A percentile compares a stretch with the other conserved stretches of the same genome.
Conservation (phyloP, 1,284 basidiomycete species). For the Cystobasidiaceae sp. region DNA sequence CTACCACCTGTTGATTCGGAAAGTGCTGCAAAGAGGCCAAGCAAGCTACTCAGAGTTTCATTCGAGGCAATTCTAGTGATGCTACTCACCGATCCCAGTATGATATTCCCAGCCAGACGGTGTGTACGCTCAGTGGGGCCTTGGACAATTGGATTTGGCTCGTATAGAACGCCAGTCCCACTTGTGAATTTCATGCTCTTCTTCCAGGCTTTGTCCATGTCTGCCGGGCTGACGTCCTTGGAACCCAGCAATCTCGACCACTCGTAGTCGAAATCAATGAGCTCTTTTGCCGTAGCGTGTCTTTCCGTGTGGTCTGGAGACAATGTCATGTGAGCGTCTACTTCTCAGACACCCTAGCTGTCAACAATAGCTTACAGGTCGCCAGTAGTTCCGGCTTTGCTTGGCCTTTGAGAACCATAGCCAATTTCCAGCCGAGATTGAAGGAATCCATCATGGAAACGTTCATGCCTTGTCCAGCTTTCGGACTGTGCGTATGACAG, state of each 20-base stretch:
- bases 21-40: conserved; percentile 32
- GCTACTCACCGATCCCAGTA: conserved; percentile 4
- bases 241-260: conserved; percentile 67
- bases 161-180: conserved; percentile 33
- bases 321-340: conserved; percentile 53
- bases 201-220: background rate
- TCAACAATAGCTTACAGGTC: conserved; percentile 48
- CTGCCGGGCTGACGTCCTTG: no score
- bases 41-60: background rate
- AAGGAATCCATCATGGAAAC: conserved; percentile 75
- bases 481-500: conserved; percentile 18
- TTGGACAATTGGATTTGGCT: conserved; percentile 17
- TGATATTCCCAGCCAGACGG: background rate
- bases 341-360: conserved; percentile 55
- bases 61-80: no score
- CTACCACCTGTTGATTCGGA: conserved; percentile 32
- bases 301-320: conserved; percentile 53
- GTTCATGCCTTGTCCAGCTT: conserved; percentile 57
- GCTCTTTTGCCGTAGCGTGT: conserved; percentile 55
- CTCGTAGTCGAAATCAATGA: conserved; percentile 72
- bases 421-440: conserved; percentile 76
- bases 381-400: conserved; percentile 60
- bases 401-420: conserved; percentile 51
- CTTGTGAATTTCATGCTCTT: conserved; percentile 26
- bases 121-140: background rate